Percentiles rank a stretch among this genome's conserved stretches.
phyloP scores from a whole-genome alignment of 257 asterid genomes.

The Solanum dulcamara region DNA sequence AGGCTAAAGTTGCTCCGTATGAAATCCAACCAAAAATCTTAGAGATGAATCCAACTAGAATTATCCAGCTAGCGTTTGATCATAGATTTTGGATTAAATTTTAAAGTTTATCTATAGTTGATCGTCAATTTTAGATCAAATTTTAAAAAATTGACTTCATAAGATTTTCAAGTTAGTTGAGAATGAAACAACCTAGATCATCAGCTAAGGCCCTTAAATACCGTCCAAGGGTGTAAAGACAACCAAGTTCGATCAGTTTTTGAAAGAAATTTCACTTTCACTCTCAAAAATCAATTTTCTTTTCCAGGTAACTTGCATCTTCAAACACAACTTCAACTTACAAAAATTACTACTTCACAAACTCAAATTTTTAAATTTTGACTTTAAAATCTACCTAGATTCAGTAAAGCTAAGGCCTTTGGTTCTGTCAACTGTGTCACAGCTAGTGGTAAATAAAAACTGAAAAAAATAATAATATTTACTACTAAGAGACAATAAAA shows the following conservation, averaged over 20 bases:
- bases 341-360: no score
- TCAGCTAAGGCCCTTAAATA: not conserved
- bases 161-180: not conserved
- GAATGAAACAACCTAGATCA: not conserved
- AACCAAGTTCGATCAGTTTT: not conserved
- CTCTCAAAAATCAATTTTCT: not conserved
- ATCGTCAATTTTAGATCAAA: no score
- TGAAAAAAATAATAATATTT: not conserved
- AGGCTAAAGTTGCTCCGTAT: not conserved
- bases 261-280: not conserved
- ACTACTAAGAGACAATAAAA: not conserved
- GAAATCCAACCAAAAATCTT: not conserved
- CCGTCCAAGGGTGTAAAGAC: not conserved
- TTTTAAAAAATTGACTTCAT: not conserved
- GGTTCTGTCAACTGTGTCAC: not conserved
- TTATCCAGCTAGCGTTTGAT: not conserved
- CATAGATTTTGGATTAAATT: no score
- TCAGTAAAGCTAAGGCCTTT: not conserved
- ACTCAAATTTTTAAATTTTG: no score
- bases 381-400: not conserved
- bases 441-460: not conserved
- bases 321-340: not conserved
- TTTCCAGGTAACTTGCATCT: accelerated
- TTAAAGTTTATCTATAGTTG: no score
- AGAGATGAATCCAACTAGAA: not conserved